Evolutionary conservation across 108 stramenopile genomes (phyloP), one percentile per base, ranked within the genome.

Genomic region (Pseudonitzschia multistriata): DNA sequence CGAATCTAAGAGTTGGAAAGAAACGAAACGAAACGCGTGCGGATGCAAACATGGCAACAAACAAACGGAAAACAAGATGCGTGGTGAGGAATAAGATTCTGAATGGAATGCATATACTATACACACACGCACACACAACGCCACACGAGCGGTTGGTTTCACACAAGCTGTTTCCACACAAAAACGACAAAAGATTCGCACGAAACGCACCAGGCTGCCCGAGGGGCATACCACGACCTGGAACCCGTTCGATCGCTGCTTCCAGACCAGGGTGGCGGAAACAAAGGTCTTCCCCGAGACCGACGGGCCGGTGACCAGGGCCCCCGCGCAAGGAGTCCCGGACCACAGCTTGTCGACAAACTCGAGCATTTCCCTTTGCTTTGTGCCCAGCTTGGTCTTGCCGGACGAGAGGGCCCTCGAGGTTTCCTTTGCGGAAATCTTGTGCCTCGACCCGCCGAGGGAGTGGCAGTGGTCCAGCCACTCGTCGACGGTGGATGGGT

Each of bases 261-360:
- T 82, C 87, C 85, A 87, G 24, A 90, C 34, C 0, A 88, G 36
- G 30, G 79, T 48, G 48, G 79, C 83, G 8, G 74, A 76, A 0
- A 72, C 73, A 35, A 88, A 64, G 36, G 91, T 93, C 54, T 88
- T 93, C 49, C 91, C 91, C 28, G 67, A 78, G 35, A 73, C 70
- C 13, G 72, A 47, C 0, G 66, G 53, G 25, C 90, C 90, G 11
- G 67, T 55, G 15, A 91, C 34, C 36, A 84, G 59, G 14, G 74
- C 81, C 7, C 87, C 82, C 21, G 73, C 30, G 22, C 52, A 29
- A 4, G 62, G 31, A 15, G 15, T 48, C 10, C 45, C 50, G 4
- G 47, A 22, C 83, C 83, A 79, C 14, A 67, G 17, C 37, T 53
- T 60, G 14, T 77, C 79, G 13, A 80, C 65, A 29, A 79, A 71